phyloP scores from a whole-genome alignment of 768 basidiomycete species.

The Tylopilus balloui region DNA sequence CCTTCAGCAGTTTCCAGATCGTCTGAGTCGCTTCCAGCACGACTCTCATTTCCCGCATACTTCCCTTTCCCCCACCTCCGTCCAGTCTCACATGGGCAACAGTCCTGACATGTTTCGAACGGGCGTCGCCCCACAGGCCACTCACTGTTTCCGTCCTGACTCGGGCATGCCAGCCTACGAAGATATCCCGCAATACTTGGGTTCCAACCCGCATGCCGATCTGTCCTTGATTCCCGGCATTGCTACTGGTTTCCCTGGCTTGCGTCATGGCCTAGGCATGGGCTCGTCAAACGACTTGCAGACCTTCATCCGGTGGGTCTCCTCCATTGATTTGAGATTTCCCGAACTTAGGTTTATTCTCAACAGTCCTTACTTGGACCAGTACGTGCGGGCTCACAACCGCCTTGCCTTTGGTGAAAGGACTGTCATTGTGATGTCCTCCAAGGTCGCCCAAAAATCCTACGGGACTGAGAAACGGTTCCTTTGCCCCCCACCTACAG shows the following conservation, averaged over 20 bases:
- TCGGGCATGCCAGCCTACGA: constrained; percentile 49
- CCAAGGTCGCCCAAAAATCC: constrained; percentile 94
- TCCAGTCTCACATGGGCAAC: constrained; percentile 50
- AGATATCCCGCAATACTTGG: constrained; percentile 55
- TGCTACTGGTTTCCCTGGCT: constrained; percentile 56
- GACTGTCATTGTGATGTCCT: constrained; percentile 96
- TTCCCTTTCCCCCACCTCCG: constrained; percentile 35
- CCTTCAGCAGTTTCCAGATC: constrained; percentile 58
- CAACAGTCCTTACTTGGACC: constrained; percentile 71
- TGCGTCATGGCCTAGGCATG: constrained; percentile 58
- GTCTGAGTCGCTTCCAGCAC: constrained; percentile 50
- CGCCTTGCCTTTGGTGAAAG: constrained; percentile 89
- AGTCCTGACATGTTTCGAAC: constrained; percentile 53
- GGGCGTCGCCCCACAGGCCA: constrained; percentile 67
- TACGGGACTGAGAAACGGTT: constrained; percentile 96
- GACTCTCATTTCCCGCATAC: constrained; percentile 50
- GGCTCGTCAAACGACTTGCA: constrained; percentile 68
- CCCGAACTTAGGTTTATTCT: constrained; percentile 11
- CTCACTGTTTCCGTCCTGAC: constrained; percentile 56
- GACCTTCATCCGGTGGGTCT: constrained; percentile 68
- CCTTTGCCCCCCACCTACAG: constrained; percentile 90
- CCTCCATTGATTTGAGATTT: constrained; percentile 18
- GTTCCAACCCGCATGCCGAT: constrained; percentile 49
- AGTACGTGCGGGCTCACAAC: constrained; percentile 81
- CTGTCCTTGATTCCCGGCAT: constrained; percentile 59